Evolutionary conservation across 2,329 filamentous ascomycete species (phyloP), one percentile per base, ranked within the genome.

Genomic region (Setomelanomma holmii): DNA sequence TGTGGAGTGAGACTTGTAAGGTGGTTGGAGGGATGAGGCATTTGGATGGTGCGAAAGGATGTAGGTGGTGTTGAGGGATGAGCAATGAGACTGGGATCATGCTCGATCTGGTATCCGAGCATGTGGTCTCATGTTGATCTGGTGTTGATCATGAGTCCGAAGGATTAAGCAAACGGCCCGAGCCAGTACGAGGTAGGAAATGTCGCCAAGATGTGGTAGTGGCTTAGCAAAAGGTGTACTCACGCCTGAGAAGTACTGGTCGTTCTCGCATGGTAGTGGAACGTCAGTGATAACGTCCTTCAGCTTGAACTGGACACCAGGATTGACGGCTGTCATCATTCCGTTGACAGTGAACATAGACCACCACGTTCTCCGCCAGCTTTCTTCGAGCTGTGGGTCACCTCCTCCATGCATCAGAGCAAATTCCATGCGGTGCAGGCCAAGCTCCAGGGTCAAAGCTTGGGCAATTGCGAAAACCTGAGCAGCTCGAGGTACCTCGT

Each of bases 361-460:
- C 93, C 93, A 97, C 92, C 92, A 97, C 1, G 92, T 97, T 52
- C 93, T 83, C 16, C 91, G 84, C 84, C 91, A 89, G 70, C 88
- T 90, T 74, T 97, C 93, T 69, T 93, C 90, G 3, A 93, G 71
- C 1, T 91, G 79, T 0, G 85, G 80, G 53, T 89, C 84, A 4
- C 85, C 85, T 22, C 82, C 79, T 14, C 89, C 87, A 62, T 91
- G 80, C 4, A 81, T 74, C 0, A 80, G 75, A 0, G 91, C 87
- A 70, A 86, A 96, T 0, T 83, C 80, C 41, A 84, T 80, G 8
- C 84, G 85, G 68, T 96, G 87, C 74, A 97, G 83, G 0, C 89
- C 88, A 20, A 96, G 82, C 50, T 91, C 85, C 8, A 96, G 76
- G 1, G 91, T 90, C 40, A 93, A 74, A 10, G 86, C 81, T 65